Base-by-base conservation (phyloP, 164 flowering plant genomes). In the Kingdonia uniflora region DNA sequence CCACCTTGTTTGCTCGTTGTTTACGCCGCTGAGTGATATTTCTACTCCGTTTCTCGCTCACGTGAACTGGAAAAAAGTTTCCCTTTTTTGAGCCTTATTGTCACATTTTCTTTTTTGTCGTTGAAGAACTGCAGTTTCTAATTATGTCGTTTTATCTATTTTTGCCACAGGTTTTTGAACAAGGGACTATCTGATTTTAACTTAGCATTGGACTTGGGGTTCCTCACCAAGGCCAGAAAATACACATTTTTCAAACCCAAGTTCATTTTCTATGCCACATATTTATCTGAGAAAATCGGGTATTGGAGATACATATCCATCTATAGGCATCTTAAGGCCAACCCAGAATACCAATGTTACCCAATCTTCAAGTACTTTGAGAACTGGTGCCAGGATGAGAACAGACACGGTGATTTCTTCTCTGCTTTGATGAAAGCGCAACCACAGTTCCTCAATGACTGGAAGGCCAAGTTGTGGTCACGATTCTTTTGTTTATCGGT, bases 321-420 rank as follows among this genome's bases (percentile, higher is more conserved):
- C 14, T 87, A 84, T 79, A 75, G 98, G 63, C 98, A 92, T 62
- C 80, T 92, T 56, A 87, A 87, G 79, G 71, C 69, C 33, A 85
- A 87, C 48, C 98, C 96, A 7, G 87, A 92, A 66, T 92, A 65
- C 80, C 96, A 83, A 63, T 67, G 74, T 44, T 92, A 92, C 52
- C 98, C 98, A 42, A 92, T 92, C 63, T 92, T 92, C 81, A 92
- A 87, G 80, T 92, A 87, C 63, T 92, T 92, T 44, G 98, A 92
- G 87, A 92, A 92, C 74, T 92, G 98, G 98, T 92, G 98, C 80
- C 98, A 92, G 62, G 98, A 92, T 65, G 98, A 92, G 84, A 92
- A 92, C 76, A 76, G 98, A 29, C 98, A 92, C 43, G 98, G 98
- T 14, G 98, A 92, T 67, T 92, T 92, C 84, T 87, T 92, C 82